Percentiles rank a stretch among this genome's conserved stretches.
These are phyloP conservation scores for Lagerstroemia speciosa DNA, from an alignment of 345 rosid species.

Conservation along the genomic window DNA sequence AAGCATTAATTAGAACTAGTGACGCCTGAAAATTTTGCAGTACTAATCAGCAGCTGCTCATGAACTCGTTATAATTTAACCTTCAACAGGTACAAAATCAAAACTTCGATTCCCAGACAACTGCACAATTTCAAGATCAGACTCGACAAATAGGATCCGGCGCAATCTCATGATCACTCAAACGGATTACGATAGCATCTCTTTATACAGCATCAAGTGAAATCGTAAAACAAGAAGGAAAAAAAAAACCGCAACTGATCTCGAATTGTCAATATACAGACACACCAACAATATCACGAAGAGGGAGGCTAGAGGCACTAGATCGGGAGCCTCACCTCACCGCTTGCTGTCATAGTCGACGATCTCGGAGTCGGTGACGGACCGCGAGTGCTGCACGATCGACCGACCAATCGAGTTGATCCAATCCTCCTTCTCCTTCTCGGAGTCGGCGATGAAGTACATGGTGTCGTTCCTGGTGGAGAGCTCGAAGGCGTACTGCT, in stretches of 20 bases:
- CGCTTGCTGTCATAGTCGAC: slow-evolving; percentile 48
- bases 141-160: background rate
- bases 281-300: background rate
- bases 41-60: background rate
- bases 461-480: slow-evolving; percentile 46
- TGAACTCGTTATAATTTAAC: background rate
- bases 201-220: background rate
- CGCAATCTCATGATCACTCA: background rate
- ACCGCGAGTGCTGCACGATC: slow-evolving; percentile 63
- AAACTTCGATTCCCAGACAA: background rate
- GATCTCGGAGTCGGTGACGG: slow-evolving; percentile 63
- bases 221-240: no score
- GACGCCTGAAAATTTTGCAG: background rate
- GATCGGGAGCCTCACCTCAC: slow-evolving; percentile 7
- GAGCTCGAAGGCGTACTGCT: slow-evolving; percentile 52
- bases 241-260: background rate
- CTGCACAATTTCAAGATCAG: background rate
- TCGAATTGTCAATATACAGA: background rate
- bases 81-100: background rate
- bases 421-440: slow-evolving; percentile 77
- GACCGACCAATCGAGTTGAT: slow-evolving; percentile 72
- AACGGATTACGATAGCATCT: background rate
- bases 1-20: background rate
- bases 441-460: slow-evolving; percentile 66
- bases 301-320: background rate